Evolutionary conservation across 768 basidiomycete species (phyloP), one percentile per base, ranked within the genome.

Genomic region (Hemileccinum impolitum): DNA sequence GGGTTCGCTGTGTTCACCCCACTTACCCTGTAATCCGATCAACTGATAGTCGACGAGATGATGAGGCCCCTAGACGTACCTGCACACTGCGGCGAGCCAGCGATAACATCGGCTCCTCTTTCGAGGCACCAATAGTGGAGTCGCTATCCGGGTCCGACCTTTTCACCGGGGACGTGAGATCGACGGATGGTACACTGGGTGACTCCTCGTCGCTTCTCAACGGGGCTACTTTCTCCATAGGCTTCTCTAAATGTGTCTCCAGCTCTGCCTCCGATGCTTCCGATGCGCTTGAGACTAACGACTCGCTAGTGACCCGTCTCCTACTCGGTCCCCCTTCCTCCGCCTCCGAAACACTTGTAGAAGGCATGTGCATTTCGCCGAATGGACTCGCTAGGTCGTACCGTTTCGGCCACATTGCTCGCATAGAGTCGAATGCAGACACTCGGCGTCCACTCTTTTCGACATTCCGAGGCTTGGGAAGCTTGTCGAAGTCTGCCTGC

Each of bases 401-500:
- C 56, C 79, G 72, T 47, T 76, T 74, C 19, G 84, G 82, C 81
- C 85, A 89, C 65, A 89, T 87, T 5, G 76, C 80, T 26, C 84
- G 77, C 43, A 90, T 75, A 21, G 88, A 82, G 23, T 76, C 76
- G 55, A 91, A 87, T 0, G 84, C 75, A 18, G 87, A 85, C 5
- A 75, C 61, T 52, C 80, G 74, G 47, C 80, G 81, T 32, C 71
- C 70, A 45, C 64, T 72, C 56, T 75, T 78, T 48, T 82, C 84
- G 18, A 50, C 58, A 63, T 76, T 74, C 54, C 81, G 85, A 47
- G 77, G 84, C 60, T 87, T 90, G 7, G 87, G 86, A 25, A 97
- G 75, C 44, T 83, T 81, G 57, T 92, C 88, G 56, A 95, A 93
- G 62, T 97, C 93, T 53, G 81, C 81, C 66, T 99, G 94, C 90